phyloP scores from a whole-genome alignment of 768 basidiomycete species.

The Auriscalpium vulgare region DNA sequence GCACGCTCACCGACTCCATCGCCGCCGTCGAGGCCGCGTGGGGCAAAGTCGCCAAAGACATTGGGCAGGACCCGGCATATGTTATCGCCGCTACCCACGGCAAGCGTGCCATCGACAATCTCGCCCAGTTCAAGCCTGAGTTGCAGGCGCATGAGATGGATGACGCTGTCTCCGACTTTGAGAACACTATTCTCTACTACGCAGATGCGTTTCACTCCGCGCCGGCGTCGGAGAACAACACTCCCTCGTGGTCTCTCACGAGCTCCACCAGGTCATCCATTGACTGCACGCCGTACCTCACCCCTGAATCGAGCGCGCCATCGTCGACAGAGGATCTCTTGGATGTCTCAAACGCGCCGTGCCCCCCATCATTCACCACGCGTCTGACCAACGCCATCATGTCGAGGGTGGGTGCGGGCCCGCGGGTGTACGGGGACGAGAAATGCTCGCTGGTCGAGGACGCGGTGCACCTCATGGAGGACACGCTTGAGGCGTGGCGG shows the following conservation, averaged over 20 bases:
- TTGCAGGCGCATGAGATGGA: conserved; percentile 51
- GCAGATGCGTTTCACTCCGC: conserved; percentile 53
- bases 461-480: not conserved
- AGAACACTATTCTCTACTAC: conserved; percentile 56
- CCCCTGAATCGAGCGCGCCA: conserved; percentile 31
- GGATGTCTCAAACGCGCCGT: not conserved
- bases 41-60: conserved; percentile 62
- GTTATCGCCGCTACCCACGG: conserved; percentile 75
- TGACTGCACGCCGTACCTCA: conserved; percentile 34
- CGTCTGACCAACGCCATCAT: not conserved
- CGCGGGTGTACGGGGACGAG: not conserved
- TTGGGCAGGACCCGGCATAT: conserved; percentile 57
- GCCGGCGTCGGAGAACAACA: conserved; percentile 25
- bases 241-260: conserved; percentile 16
- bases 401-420: not conserved
- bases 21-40: conserved; percentile 69
- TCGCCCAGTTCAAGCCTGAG: conserved; percentile 50
- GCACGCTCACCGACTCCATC: conserved; percentile 69
- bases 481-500: conserved; percentile 42
- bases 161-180: conserved; percentile 50
- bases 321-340: conserved; percentile 36
- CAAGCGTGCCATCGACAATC: conserved; percentile 71
- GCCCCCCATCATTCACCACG: not conserved
- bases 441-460: not conserved
- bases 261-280: conserved; percentile 23